Evolutionary conservation across 768 basidiomycete genomes (phyloP).

Genomic region (Suillus bovinus): DNA sequence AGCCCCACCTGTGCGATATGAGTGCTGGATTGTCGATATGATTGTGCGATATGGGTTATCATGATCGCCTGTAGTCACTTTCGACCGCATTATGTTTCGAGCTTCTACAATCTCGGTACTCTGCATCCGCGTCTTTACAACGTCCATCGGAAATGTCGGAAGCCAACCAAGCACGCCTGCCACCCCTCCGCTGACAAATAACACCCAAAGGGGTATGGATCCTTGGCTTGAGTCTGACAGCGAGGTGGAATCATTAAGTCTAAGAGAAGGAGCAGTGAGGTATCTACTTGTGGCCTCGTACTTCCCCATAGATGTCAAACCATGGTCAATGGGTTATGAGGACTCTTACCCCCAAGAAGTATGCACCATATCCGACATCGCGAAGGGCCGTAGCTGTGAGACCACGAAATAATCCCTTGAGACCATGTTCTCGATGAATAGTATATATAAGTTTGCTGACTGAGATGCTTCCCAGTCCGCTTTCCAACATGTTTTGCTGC

Average conservation of each 20-base stretch:
- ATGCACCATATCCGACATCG: slow-evolving; percentile 83
- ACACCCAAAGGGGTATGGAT: slow-evolving; percentile 49
- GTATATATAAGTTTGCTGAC: slow-evolving; percentile 52
- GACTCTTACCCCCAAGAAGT: slow-evolving; percentile 71
- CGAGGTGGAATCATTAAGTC: slow-evolving; percentile 32
- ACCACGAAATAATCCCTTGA: slow-evolving; percentile 77
- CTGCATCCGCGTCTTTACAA: slow-evolving; percentile 89
- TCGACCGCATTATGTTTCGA: not conserved
- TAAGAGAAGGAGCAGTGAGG: slow-evolving; percentile 34
- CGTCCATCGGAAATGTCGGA: slow-evolving; percentile 84
- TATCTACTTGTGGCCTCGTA: slow-evolving; percentile 66
- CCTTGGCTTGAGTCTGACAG: slow-evolving; percentile 45
- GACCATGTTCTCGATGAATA: slow-evolving; percentile 56
- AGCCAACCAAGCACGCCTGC: slow-evolving; percentile 82
- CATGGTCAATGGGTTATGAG: slow-evolving; percentile 4
- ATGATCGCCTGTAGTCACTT: not conserved
- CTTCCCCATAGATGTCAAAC: slow-evolving; percentile 28
- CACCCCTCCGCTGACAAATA: slow-evolving; percentile 72
- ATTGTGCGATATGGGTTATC: slow-evolving; percentile 62
- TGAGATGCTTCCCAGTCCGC: slow-evolving; percentile 38
- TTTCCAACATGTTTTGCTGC: slow-evolving; percentile 57
- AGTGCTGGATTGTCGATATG: slow-evolving; percentile 55
- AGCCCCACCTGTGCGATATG: slow-evolving; percentile 64
- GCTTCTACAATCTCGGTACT: slow-evolving; percentile 31
- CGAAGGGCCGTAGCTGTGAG: slow-evolving; percentile 70